Conservation (phyloP, 257 asterid genomes). For the Orobanche coerulescens region DNA sequence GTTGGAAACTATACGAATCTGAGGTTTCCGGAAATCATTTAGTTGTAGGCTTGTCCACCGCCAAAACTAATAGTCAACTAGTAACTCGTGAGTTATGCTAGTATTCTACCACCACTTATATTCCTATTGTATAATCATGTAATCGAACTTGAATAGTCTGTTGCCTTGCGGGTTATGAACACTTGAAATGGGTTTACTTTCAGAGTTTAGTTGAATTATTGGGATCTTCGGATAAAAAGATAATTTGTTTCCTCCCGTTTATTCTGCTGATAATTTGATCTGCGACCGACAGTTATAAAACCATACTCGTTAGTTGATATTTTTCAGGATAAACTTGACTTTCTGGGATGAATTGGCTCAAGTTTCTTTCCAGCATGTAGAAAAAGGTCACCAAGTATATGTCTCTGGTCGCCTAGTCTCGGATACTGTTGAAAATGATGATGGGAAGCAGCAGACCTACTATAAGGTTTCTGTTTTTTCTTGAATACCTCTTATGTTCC, state of each 20-base stretch:
- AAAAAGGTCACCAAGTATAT: constrained; percentile 79
- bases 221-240: neutral
- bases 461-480: constrained; percentile 51
- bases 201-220: neutral
- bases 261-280: constrained; percentile 13
- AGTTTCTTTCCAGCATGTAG: constrained; percentile 69
- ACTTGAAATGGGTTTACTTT: neutral
- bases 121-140: too few species aligned
- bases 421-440: constrained; percentile 75
- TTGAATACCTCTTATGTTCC: neutral
- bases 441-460: constrained; percentile 81
- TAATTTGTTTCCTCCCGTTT: neutral
- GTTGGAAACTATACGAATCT: neutral
- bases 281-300: neutral
- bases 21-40: neutral
- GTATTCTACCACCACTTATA: too few species aligned
- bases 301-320: neutral
- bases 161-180: neutral
- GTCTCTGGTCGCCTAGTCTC: constrained; percentile 76
- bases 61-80: too few species aligned
- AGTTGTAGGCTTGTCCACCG: too few species aligned
- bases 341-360: constrained; percentile 87
- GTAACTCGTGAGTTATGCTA: too few species aligned
- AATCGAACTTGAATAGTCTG: neutral
- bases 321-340: constrained; percentile 68